Conservation (phyloP, 2,329 filamentous ascomycete species). For the Phaeophleospora eucalypticola region DNA sequence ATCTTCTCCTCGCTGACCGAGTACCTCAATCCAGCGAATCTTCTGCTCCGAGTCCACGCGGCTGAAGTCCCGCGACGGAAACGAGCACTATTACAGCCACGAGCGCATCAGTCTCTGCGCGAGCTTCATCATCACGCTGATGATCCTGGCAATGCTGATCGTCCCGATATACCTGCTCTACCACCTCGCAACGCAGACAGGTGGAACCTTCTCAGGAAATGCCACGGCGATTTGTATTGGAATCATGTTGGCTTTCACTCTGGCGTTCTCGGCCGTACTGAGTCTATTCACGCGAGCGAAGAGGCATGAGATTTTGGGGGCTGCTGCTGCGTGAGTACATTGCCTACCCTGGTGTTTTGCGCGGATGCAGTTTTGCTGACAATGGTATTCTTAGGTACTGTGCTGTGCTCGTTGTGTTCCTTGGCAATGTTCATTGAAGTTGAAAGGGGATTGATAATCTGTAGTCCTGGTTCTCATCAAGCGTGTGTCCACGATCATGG, state of each 20-base stretch:
- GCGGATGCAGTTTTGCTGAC: background rate
- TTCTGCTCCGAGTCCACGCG: background rate
- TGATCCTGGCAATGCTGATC: constrained; percentile 26
- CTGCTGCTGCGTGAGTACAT: constrained; percentile 24
- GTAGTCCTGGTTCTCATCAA: background rate
- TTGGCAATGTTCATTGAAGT: constrained; percentile 2
- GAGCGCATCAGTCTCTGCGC: constrained; percentile 22
- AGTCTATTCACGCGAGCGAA: constrained; percentile 20
- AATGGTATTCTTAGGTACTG: constrained; percentile 5
- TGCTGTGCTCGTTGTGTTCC: constrained; percentile 10
- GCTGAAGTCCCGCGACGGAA: background rate
- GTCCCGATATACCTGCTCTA: constrained; percentile 29
- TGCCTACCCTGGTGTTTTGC: background rate
- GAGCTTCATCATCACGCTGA: constrained; percentile 24
- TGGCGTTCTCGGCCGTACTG: constrained; percentile 20
- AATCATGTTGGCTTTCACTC: constrained; percentile 16
- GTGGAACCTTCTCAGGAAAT: constrained; percentile 5
- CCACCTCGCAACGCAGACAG: constrained; percentile 18
- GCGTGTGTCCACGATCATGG: background rate
- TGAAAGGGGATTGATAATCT: no score
- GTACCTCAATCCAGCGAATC: background rate
- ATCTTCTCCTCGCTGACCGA: background rate
- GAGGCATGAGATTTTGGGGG: constrained; percentile 23
- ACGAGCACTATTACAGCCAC: constrained; percentile 21
- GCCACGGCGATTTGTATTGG: constrained; percentile 22